Evolutionary conservation across 169 alveolate genomes (phyloP).

Genomic region (Ichthyophthirius multifiliis): DNA sequence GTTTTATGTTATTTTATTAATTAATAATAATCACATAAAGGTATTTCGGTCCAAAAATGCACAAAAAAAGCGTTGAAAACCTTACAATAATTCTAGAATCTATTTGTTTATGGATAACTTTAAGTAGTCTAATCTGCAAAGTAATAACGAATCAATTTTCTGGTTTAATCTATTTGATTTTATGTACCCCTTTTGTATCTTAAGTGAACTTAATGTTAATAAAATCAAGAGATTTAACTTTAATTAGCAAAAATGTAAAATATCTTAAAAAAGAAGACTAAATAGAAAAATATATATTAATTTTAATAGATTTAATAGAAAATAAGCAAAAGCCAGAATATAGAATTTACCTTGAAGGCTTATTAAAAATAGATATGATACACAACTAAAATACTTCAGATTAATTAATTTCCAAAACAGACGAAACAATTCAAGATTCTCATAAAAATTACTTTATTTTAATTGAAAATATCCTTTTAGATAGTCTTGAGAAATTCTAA

Average conservation of each 20-base stretch:
- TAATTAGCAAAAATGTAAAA: conserved; percentile 9
- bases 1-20: neutral
- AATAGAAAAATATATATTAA: conserved; percentile 19
- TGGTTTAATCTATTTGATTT: conserved; percentile 30
- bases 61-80: neutral
- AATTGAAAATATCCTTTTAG: conserved; percentile 4
- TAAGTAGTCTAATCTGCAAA: conserved; percentile 21
- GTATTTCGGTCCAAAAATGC: neutral
- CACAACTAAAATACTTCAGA: neutral
- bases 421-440: no score
- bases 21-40: neutral
- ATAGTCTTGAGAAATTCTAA: conserved; percentile 22
- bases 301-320: conserved; percentile 26
- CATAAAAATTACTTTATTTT: conserved; percentile 28
- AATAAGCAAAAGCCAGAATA: conserved; percentile 5
- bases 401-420: neutral
- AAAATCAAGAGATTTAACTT: neutral
- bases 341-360: conserved; percentile 35
- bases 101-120: conserved; percentile 24
- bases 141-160: neutral
- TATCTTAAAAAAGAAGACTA: conserved; percentile 31
- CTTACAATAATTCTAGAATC: neutral
- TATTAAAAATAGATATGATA: conserved; percentile 20
- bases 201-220: conserved; percentile 1
- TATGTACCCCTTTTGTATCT: conserved; percentile 26